A percentile compares a stretch with the other conserved stretches of the same genome.
Evolutionary conservation across 108 stramenopile species (phyloP).

Genomic region (Nitzschia inconspicua): DNA sequence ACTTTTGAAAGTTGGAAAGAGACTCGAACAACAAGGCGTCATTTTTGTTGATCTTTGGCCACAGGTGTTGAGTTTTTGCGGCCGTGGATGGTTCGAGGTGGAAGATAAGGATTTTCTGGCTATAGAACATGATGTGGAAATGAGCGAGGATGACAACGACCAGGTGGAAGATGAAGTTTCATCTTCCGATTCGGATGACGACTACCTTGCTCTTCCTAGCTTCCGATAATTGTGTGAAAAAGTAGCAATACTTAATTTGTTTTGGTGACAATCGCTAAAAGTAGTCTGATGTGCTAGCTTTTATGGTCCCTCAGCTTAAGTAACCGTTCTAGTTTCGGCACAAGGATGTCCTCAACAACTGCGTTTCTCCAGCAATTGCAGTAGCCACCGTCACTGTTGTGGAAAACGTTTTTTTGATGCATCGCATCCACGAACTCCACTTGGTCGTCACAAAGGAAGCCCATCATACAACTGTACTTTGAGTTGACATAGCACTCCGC

Average conservation of each 20-base stretch:
- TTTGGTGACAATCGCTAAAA: no score
- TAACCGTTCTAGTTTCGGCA: slow-evolving; percentile 6
- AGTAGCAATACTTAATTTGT: no score
- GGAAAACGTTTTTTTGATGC: slow-evolving; percentile 17
- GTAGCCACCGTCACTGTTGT: slow-evolving; percentile 42
- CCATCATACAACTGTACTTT: slow-evolving; percentile 17
- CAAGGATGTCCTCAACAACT: slow-evolving; percentile 17
- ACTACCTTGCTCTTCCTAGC: slow-evolving; percentile 16
- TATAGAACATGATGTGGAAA: slow-evolving; percentile 5
- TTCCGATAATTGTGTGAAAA: slow-evolving; percentile 1
- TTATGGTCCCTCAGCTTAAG: no score
- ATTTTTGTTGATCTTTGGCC: slow-evolving; percentile 82
- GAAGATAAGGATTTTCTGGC: not conserved
- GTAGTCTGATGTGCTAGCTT: no score
- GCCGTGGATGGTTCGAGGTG: slow-evolving; percentile 83
- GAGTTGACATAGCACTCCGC: slow-evolving; percentile 20
- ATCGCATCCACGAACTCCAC: slow-evolving; percentile 19
- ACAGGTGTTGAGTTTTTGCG: slow-evolving; percentile 71
- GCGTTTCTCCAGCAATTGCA: slow-evolving; percentile 63
- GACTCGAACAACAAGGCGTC: slow-evolving; percentile 67
- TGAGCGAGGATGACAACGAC: not conserved
- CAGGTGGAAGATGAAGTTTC: slow-evolving; percentile 1
- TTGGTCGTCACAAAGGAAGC: slow-evolving; percentile 24
- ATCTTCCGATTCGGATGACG: not conserved
- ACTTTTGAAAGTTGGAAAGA: slow-evolving; percentile 74